Percentiles rank a stretch among this genome's conserved stretches.
These are phyloP conservation scores for Salix suchowensis DNA, from an alignment of 345 rosid species.

Conservation along the genomic window DNA sequence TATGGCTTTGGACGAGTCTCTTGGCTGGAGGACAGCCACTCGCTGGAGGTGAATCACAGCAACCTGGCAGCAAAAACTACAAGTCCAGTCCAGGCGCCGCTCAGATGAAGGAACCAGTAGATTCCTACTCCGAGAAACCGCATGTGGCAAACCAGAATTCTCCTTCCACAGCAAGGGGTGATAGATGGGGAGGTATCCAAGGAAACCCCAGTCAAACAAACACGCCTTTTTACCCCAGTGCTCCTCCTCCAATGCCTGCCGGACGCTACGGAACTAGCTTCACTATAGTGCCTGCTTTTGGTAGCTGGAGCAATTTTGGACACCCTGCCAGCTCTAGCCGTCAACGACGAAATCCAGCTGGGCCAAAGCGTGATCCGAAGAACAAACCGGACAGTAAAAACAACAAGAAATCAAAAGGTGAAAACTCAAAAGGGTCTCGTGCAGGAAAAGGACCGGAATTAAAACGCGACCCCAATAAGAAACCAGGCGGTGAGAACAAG, in stretches of 20 bases:
- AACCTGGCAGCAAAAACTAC: slow-evolving; percentile 20
- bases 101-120: slow-evolving; percentile 17
- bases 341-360: slow-evolving; percentile 21
- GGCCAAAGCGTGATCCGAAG: slow-evolving; percentile 17
- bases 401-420: no score
- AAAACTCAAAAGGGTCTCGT: no score
- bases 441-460: no score
- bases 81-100: slow-evolving; percentile 13
- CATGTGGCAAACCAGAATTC: slow-evolving; percentile 24
- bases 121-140: slow-evolving; percentile 7
- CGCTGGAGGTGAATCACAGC: slow-evolving; percentile 35
- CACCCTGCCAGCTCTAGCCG: slow-evolving; percentile 10
- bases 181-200: slow-evolving; percentile 17
- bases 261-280: slow-evolving; percentile 15
- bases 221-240: background rate
- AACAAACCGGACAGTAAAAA: background rate
- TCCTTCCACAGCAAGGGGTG: slow-evolving; percentile 8
- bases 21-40: slow-evolving; percentile 68
- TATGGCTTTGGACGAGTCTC: slow-evolving; percentile 86
- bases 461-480: no score
- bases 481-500: no score
- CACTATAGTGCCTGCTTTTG: slow-evolving; percentile 21
- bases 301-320: slow-evolving; percentile 21
- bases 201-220: slow-evolving; percentile 16
- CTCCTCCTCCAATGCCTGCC: slow-evolving; percentile 9